Conservation (phyloP, 768 basidiomycete species). For the Suillus discolor region DNA sequence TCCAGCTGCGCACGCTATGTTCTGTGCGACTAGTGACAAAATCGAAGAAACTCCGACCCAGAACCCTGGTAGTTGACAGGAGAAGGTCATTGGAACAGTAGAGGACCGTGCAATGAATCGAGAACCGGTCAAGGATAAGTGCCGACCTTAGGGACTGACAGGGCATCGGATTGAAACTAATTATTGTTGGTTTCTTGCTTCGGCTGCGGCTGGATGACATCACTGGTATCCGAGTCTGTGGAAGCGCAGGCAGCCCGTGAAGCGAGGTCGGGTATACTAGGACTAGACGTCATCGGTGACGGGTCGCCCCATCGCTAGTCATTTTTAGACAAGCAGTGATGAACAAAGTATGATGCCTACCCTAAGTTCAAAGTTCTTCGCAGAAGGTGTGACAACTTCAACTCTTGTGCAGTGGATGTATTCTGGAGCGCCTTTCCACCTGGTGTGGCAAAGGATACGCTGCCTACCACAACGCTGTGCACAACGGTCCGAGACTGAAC, state of each 20-base stretch:
- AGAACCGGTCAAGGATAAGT: conserved; percentile 82
- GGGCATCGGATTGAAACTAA: conserved; percentile 65
- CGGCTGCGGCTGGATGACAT: conserved; percentile 8
- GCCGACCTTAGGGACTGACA: conserved; percentile 74
- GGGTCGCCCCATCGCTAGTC: conserved; percentile 70
- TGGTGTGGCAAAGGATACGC: conserved; percentile 76
- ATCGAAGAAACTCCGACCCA: conserved; percentile 74
- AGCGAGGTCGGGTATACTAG: conserved; percentile 33
- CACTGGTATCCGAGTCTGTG: conserved; percentile 1
- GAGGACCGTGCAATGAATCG: conserved; percentile 59
- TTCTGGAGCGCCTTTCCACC: conserved; percentile 78
- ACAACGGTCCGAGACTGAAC: conserved; percentile 63
- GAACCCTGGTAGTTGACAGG: conserved; percentile 56
- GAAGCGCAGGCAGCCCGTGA: conserved; percentile 5
- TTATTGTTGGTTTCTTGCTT: conserved; percentile 22
- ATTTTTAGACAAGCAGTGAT: conserved; percentile 11
- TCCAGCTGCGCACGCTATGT: conserved; percentile 67
- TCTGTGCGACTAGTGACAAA: conserved; percentile 71
- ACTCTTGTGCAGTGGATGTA: conserved; percentile 82
- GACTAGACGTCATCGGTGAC: conserved; percentile 60
- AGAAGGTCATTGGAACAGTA: conserved; percentile 79
- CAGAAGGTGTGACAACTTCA: conserved; percentile 65
- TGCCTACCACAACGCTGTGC: conserved; percentile 74
- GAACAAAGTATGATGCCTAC: conserved; percentile 34
- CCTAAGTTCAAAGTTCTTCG: conserved; percentile 54